Conservation (phyloP, 148 eudicot genomes). For the Chenopodium berlandieri region DNA sequence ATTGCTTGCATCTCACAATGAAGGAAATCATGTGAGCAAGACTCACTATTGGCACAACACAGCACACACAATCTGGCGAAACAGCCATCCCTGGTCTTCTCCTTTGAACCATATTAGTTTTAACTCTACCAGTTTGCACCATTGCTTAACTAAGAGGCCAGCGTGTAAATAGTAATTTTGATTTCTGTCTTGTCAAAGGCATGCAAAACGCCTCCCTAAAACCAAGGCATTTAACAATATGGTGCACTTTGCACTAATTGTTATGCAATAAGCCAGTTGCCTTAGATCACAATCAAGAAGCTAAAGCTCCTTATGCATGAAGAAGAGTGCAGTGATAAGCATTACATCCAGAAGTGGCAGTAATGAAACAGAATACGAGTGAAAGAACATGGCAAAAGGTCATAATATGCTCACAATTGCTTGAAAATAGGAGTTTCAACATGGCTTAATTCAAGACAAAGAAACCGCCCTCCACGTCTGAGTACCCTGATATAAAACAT, state of each 20-base stretch:
- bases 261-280: neutral
- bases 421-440: constrained; percentile 76
- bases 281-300: neutral
- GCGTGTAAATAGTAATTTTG: neutral
- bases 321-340: neutral
- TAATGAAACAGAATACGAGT: neutral
- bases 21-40: neutral
- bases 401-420: constrained; percentile 62
- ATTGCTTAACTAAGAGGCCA: neutral
- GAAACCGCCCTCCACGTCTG: constrained; percentile 88
- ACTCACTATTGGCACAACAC: neutral
- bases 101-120: neutral
- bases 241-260: neutral
- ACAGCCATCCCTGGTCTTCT: neutral
- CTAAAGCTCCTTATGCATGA: neutral
- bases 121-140: neutral
- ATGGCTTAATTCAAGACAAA: constrained; percentile 97
- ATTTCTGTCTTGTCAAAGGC: neutral
- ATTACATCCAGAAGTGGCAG: neutral
- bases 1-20: neutral
- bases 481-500: constrained; percentile 60
- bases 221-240: neutral
- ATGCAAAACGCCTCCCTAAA: neutral
- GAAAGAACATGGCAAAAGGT: neutral
- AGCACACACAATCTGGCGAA: neutral